These are phyloP conservation scores for Penicillium manginii DNA, from an alignment of 495 filamentous ascomycete genomes.

Conservation along the genomic window DNA sequence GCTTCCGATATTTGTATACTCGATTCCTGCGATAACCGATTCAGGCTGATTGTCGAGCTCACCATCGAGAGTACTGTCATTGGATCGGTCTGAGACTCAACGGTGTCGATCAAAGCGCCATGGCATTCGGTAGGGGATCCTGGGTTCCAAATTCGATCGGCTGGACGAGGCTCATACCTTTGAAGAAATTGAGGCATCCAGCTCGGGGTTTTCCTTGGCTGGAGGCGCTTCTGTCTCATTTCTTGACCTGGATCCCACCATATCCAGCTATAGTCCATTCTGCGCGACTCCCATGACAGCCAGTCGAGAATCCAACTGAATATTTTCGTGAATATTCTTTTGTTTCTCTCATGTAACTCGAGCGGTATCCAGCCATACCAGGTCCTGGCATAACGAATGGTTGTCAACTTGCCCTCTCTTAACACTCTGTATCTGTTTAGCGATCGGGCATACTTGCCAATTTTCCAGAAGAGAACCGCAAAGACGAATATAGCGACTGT, in stretches of 20 bases:
- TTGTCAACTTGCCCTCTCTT: slow-evolving; percentile 32
- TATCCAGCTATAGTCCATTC: slow-evolving; percentile 40
- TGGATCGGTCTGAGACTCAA: not conserved
- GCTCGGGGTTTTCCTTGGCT: slow-evolving; percentile 14
- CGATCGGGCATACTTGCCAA: slow-evolving; percentile 39
- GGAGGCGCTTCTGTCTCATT: slow-evolving; percentile 21
- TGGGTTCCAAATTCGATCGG: slow-evolving; percentile 36
- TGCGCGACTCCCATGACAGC: slow-evolving; percentile 42
- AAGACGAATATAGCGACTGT: slow-evolving; percentile 44
- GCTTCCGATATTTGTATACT: not conserved
- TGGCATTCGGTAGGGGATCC: slow-evolving; percentile 16
- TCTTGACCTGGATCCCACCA: slow-evolving; percentile 48
- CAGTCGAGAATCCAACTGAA: slow-evolving; percentile 26
- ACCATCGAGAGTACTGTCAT: not conserved
- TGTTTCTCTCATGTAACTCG: slow-evolving; percentile 38
- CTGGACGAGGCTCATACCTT: slow-evolving; percentile 30
- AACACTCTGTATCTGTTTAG: slow-evolving; percentile 41
- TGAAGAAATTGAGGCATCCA: slow-evolving; percentile 33
- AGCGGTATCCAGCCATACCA: slow-evolving; percentile 52
- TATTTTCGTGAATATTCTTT: slow-evolving; percentile 24
- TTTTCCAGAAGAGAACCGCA: slow-evolving; percentile 47
- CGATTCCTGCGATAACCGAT: not conserved
- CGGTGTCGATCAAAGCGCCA: slow-evolving; percentile 15
- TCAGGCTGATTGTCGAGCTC: not conserved
- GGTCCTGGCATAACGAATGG: slow-evolving; percentile 43